Conservation (phyloP, 2,329 filamentous ascomycete species). For the Cladobotryum protrusum region DNA sequence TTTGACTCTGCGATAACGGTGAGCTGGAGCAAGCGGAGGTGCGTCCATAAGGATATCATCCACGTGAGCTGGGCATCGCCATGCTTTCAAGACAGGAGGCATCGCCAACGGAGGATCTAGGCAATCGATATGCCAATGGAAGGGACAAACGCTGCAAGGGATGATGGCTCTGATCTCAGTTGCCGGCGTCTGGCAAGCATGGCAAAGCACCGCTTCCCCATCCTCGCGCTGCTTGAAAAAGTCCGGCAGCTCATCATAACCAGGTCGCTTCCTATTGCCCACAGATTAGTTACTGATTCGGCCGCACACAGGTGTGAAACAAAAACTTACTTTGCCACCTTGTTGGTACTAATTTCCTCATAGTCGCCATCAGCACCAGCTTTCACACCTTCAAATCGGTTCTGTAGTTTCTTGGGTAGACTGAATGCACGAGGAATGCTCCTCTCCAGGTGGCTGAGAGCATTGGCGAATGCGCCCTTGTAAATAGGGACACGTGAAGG, state of each 20-base stretch:
- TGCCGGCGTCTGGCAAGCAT: slow-evolving; percentile 63
- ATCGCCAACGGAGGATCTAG: slow-evolving; percentile 76
- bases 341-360: slow-evolving; percentile 56
- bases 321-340: slow-evolving; percentile 59
- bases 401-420: slow-evolving; percentile 64
- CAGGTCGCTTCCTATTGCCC: slow-evolving; percentile 42
- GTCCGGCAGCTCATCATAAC: slow-evolving; percentile 58
- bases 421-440: slow-evolving; percentile 67
- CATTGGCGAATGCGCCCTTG: slow-evolving; percentile 53
- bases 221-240: slow-evolving; percentile 68
- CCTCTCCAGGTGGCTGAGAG: slow-evolving; percentile 60
- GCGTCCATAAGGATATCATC: slow-evolving; percentile 64
- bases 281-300: not conserved
- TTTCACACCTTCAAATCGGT: slow-evolving; percentile 72
- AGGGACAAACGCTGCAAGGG: slow-evolving; percentile 74
- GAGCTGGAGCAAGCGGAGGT: slow-evolving; percentile 53
- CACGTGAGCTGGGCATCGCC: slow-evolving; percentile 83
- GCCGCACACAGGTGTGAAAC: not conserved
- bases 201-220: slow-evolving; percentile 70
- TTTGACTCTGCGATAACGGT: slow-evolving; percentile 57
- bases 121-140: slow-evolving; percentile 90
- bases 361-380: slow-evolving; percentile 75
- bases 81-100: slow-evolving; percentile 69
- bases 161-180: slow-evolving; percentile 63
- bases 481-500: slow-evolving; percentile 40